phyloP scores from a whole-genome alignment of 2,329 filamentous ascomycete species.

The Pseudogymnoascus sp. region DNA sequence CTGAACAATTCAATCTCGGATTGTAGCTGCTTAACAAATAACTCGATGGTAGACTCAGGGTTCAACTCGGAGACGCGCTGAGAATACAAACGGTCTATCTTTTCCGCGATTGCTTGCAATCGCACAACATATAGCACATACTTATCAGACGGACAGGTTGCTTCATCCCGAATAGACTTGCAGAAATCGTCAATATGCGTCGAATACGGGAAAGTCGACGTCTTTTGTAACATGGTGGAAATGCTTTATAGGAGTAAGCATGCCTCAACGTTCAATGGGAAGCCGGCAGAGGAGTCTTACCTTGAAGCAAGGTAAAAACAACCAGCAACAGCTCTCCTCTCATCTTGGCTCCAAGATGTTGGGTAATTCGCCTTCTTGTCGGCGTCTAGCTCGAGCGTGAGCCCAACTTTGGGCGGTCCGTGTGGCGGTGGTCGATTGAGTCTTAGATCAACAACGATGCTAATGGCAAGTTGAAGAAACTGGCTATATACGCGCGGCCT shows the following conservation, averaged over 20 bases:
- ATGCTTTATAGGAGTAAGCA: constrained; percentile 21
- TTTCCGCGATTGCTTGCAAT: constrained; percentile 33
- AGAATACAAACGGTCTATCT: constrained; percentile 26
- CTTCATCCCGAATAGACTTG: constrained; percentile 25
- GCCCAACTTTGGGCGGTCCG: not conserved
- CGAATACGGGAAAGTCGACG: constrained; percentile 29
- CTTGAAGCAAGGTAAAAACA: constrained; percentile 35
- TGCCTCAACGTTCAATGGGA: not conserved
- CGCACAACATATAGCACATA: constrained; percentile 30
- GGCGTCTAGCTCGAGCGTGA: constrained; percentile 11
- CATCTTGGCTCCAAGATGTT: constrained; percentile 29
- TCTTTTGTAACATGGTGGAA: constrained; percentile 31
- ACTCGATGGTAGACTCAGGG: constrained; percentile 25
- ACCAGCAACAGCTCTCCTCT: constrained; percentile 36
- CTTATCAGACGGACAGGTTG: constrained; percentile 28
- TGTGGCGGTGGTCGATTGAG: constrained; percentile 20
- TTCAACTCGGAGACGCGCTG: constrained; percentile 18
- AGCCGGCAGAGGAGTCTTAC: not conserved
- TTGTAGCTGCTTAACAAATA: constrained; percentile 19
- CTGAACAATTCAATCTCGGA: constrained; percentile 29
- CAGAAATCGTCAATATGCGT: constrained; percentile 32
- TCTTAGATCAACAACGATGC: constrained; percentile 15
- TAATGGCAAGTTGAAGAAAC: not conserved
- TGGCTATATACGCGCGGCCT: not conserved
- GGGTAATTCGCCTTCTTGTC: not conserved